These are phyloP conservation scores for Liquidambar formosana DNA, from an alignment of 164 flowering plant species.

Conservation along the genomic window DNA sequence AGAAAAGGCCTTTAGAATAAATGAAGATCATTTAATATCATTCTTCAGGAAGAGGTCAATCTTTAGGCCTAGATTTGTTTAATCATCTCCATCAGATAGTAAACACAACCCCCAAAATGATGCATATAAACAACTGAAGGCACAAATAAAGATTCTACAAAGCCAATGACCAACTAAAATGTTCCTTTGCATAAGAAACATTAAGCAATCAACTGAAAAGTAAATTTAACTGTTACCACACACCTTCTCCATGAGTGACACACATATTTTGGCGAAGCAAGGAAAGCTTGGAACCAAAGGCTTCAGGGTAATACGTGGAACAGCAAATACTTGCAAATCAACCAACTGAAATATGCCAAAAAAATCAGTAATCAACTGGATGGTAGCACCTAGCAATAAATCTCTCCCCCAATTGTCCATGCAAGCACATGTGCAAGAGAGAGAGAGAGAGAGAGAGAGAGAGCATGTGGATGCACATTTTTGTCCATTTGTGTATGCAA, in stretches of 20 bases:
- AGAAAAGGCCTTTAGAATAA: neutral
- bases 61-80: neutral
- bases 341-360: slow-evolving; percentile 58
- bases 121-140: neutral
- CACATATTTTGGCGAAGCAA: slow-evolving; percentile 81
- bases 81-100: too few relatives aligned
- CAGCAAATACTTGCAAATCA: slow-evolving; percentile 94
- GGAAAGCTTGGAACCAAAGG: slow-evolving; percentile 93
- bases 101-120: neutral
- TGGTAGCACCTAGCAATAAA: neutral
- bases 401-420: neutral
- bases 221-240: neutral
- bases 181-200: neutral
- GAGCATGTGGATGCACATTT: neutral
- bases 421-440: neutral
- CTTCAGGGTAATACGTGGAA: slow-evolving; percentile 90
- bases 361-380: slow-evolving; percentile 10
- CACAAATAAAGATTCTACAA: neutral
- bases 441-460: neutral
- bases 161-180: too few relatives aligned
- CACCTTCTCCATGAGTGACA: slow-evolving; percentile 98
- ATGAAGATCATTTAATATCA: too few relatives aligned
- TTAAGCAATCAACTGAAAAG: neutral
- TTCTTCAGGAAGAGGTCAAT: neutral
- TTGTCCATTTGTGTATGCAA: too few relatives aligned